A percentile compares a stretch with the other conserved stretches of the same genome.
Conservation (phyloP, 257 asterid species). For the Nicotiana sylvestris region DNA sequence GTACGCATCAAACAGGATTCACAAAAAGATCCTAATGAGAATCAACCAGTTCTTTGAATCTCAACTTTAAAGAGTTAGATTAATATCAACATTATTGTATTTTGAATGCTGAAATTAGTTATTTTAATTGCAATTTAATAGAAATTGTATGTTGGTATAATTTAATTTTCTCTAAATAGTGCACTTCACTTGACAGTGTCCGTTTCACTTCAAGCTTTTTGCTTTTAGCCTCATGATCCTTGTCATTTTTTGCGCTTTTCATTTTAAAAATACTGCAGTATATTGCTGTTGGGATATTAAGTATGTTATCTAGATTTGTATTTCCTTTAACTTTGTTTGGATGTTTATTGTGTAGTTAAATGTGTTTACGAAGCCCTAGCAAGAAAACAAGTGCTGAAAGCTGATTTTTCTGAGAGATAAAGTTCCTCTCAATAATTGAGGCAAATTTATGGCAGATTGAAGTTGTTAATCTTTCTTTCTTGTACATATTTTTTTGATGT, state of each 20-base stretch:
- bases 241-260: background rate
- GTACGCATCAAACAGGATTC: background rate
- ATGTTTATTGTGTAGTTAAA: background rate
- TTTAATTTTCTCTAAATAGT: background rate
- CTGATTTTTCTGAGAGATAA: background rate
- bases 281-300: background rate
- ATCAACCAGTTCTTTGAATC: background rate
- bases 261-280: background rate
- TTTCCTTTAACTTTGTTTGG: background rate
- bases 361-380: background rate
- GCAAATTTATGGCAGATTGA: background rate
- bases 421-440: background rate
- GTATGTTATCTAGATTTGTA: background rate
- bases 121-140: background rate
- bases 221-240: conserved; percentile 2
- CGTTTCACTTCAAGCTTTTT: background rate
- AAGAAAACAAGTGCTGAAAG: background rate
- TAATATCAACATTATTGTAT: background rate
- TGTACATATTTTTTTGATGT: conserved; percentile 7
- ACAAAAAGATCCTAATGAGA: background rate
- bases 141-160: background rate
- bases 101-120: conserved; percentile 1
- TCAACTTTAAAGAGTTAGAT: conserved; percentile 2
- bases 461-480: background rate
- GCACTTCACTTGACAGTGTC: background rate